Conservation (phyloP, 2,329 filamentous ascomycete genomes). For the Phialophora verrucosa region DNA sequence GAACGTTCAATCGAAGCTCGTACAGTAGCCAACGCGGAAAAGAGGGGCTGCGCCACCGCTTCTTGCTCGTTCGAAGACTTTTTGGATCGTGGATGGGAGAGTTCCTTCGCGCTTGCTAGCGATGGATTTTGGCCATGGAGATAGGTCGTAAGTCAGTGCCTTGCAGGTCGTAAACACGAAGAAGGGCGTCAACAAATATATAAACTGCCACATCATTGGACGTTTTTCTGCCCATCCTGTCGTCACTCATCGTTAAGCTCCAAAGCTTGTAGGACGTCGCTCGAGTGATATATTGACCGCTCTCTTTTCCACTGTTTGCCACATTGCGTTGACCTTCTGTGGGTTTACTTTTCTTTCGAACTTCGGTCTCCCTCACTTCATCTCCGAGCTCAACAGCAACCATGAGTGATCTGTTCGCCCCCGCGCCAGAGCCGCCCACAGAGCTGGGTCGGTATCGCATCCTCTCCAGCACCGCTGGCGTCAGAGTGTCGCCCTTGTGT, state of each 20-base stretch:
- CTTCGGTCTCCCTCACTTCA: background rate
- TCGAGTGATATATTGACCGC: background rate
- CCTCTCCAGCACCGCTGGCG: conserved; percentile 67
- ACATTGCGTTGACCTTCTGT: background rate
- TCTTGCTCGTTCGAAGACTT: background rate
- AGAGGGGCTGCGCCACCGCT: background rate
- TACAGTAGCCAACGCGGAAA: background rate
- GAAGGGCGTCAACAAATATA: background rate
- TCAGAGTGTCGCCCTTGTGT: conserved; percentile 70
- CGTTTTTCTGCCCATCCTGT: background rate
- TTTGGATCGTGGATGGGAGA: background rate
- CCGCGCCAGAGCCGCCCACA: conserved; percentile 61
- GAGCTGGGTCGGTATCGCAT: conserved; percentile 69
- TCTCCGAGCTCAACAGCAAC: background rate
- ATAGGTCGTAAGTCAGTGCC: background rate
- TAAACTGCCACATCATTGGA: background rate
- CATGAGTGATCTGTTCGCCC: conserved; percentile 40
- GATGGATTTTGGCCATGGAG: background rate
- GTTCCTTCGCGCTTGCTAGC: background rate
- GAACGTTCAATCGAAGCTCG: background rate
- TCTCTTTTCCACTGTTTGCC: background rate
- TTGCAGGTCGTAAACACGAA: background rate
- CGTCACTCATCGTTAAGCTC: background rate
- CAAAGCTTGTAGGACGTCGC: background rate
- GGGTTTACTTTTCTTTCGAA: background rate